Conservation (phyloP, 139 green algal genomes). For the Chlamydomonas schloesseri region DNA sequence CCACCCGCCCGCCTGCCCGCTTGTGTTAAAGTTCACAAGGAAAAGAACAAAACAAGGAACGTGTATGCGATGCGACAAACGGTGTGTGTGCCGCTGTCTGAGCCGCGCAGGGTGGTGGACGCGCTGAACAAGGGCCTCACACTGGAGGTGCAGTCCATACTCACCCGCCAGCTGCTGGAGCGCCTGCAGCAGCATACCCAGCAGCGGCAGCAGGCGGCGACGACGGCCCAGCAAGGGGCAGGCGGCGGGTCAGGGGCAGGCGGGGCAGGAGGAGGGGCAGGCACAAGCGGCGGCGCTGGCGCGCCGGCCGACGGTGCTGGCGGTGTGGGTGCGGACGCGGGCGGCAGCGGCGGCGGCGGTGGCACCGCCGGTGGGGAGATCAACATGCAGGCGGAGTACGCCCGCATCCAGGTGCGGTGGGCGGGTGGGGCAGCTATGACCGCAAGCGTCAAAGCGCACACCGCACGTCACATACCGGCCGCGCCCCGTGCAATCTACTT, state of each 20-base stretch:
- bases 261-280: background rate
- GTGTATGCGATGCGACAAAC: no score
- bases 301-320: background rate
- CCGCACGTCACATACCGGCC: no score
- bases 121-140: slow-evolving; percentile 31
- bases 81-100: no score
- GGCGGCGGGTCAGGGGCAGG: background rate
- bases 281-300: no score
- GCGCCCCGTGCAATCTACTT: no score
- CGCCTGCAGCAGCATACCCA: background rate
- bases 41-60: no score
- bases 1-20: no score
- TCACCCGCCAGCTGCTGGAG: slow-evolving; percentile 14
- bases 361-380: background rate
- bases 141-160: slow-evolving; percentile 20
- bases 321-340: background rate
- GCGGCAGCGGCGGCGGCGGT: background rate
- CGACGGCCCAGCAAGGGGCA: background rate
- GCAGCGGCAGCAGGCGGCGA: background rate
- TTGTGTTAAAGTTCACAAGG: no score
- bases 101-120: slow-evolving; percentile 2
- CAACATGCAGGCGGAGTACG: background rate
- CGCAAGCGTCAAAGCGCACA: no score
- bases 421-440: no score
- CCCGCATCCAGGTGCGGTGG: slow-evolving; percentile 15